Evolutionary conservation across 2,329 filamentous ascomycete genomes (phyloP).

Genomic region (Bipolaris zeicola): DNA sequence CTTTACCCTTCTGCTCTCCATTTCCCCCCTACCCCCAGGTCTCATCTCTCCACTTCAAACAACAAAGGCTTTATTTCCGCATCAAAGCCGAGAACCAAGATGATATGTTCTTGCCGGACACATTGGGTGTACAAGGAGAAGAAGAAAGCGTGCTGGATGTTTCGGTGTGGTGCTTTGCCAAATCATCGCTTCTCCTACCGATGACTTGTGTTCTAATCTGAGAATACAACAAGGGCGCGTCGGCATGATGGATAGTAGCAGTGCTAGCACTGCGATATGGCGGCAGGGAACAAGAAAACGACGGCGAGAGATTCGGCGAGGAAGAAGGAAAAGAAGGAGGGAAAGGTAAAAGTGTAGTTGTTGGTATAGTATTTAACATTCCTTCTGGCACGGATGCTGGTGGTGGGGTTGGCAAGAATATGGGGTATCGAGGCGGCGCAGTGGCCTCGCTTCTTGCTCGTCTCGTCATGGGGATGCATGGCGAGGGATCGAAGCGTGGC

Average conservation of each 20-base stretch:
- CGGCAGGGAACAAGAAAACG: not conserved
- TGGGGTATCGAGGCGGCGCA: not conserved
- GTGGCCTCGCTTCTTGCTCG: constrained; percentile 8
- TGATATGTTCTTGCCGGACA: constrained; percentile 37
- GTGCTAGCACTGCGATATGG: no score
- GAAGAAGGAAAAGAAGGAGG: not conserved
- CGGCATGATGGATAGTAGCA: constrained; percentile 1
- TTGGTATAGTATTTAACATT: not conserved
- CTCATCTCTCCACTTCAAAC: no score
- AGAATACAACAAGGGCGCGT: not conserved
- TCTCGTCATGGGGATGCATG: constrained; percentile 13
- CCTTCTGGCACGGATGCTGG: not conserved
- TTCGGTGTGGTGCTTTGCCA: constrained; percentile 3
- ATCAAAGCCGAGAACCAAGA: constrained; percentile 43
- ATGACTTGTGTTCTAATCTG: not conserved
- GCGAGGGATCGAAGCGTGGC: not conserved
- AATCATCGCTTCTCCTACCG: not conserved
- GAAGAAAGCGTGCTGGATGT: constrained; percentile 28
- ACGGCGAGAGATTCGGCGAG: not conserved
- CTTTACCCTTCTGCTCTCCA: no score
- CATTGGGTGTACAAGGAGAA: constrained; percentile 25
- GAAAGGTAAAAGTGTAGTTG: constrained; percentile 1
- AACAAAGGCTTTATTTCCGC: constrained; percentile 11
- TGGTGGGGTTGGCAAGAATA: not conserved
- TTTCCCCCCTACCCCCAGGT: no score